A percentile compares a stretch with the other conserved stretches of the same genome.
These are phyloP conservation scores for Colletotrichum zoysiae DNA, from an alignment of 2,329 filamentous ascomycete genomes.

Conservation along the genomic window DNA sequence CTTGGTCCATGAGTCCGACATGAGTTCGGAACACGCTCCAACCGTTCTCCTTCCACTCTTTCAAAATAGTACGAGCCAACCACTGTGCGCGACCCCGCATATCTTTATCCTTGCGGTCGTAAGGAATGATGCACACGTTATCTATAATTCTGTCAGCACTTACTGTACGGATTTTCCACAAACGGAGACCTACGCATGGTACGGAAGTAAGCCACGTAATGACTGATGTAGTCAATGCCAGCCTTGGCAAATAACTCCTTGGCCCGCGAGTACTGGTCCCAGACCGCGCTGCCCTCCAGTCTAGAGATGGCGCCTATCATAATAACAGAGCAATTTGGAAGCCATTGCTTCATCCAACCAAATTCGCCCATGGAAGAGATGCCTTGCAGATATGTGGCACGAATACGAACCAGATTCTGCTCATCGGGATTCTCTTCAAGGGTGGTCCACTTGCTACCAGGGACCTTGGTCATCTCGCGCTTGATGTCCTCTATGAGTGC, in stretches of 20 bases:
- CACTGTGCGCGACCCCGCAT: conserved; percentile 49
- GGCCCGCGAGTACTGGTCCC: conserved; percentile 30
- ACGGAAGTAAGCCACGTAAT: conserved; percentile 34
- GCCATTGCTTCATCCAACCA: conserved; percentile 36
- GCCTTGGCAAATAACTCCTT: conserved; percentile 30
- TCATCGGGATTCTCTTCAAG: conserved; percentile 32
- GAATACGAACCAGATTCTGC: conserved; percentile 22
- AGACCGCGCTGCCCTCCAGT: conserved; percentile 25
- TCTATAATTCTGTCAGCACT: conserved; percentile 43
- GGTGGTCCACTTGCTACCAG: conserved; percentile 32
- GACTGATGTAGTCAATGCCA: conserved; percentile 34
- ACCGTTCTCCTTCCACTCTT: conserved; percentile 55
- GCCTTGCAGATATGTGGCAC: conserved; percentile 30
- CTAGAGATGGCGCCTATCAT: conserved; percentile 28
- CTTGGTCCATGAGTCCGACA: conserved; percentile 60
- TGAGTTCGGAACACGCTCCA: conserved; percentile 63
- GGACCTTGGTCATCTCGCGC: conserved; percentile 27
- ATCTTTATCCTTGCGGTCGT: conserved; percentile 58
- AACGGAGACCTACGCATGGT: conserved; percentile 15
- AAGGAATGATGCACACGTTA: conserved; percentile 64
- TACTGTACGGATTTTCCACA: no score
- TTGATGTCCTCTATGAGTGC: conserved; percentile 28
- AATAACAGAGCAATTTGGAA: conserved; percentile 32
- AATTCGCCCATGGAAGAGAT: conserved; percentile 38
- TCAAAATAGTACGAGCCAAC: conserved; percentile 52